A percentile compares a stretch with the other conserved stretches of the same genome.
phyloP scores from a whole-genome alignment of 2,329 filamentous ascomycete genomes.

The Trichoderma cornu-damae region DNA sequence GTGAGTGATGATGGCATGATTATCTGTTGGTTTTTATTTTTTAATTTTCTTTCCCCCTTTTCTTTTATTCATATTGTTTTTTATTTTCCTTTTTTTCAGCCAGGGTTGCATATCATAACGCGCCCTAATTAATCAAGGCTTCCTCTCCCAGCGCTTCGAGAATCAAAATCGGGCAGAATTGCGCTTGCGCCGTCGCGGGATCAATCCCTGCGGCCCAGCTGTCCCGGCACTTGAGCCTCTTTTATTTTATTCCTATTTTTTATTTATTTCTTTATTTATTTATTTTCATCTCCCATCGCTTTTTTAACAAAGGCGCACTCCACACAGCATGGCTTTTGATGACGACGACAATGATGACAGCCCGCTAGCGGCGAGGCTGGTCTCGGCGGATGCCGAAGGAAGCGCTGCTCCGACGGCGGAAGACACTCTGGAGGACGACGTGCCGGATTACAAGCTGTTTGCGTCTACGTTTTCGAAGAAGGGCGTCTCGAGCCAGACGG shows the following conservation, averaged over 20 bases:
- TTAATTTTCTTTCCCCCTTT: too few species aligned
- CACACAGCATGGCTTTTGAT: constrained; percentile 37
- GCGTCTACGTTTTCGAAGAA: constrained; percentile 48
- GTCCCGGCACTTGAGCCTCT: not conserved
- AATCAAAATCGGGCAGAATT: not conserved
- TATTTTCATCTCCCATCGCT: not conserved
- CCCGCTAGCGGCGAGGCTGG: constrained; percentile 26
- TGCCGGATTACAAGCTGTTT: constrained; percentile 80
- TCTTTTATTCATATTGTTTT: too few species aligned
- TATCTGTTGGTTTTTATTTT: not conserved
- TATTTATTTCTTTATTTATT: not conserved
- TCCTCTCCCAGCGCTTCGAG: not conserved
- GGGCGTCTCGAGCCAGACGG: constrained; percentile 55
- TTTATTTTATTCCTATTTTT: not conserved
- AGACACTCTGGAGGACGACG: constrained; percentile 67
- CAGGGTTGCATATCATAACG: not conserved
- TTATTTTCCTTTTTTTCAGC: not conserved
- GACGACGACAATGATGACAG: constrained; percentile 45
- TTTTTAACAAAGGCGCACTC: not conserved
- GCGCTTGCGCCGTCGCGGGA: not conserved
- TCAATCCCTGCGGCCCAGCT: not conserved
- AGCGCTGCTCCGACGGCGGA: constrained; percentile 38
- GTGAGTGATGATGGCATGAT: not conserved
- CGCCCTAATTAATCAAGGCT: too few species aligned
- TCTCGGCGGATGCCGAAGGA: constrained; percentile 23